Evolutionary conservation across 805 yeast genomes (phyloP).

Genomic region (Henningerozyma blattae): DNA sequence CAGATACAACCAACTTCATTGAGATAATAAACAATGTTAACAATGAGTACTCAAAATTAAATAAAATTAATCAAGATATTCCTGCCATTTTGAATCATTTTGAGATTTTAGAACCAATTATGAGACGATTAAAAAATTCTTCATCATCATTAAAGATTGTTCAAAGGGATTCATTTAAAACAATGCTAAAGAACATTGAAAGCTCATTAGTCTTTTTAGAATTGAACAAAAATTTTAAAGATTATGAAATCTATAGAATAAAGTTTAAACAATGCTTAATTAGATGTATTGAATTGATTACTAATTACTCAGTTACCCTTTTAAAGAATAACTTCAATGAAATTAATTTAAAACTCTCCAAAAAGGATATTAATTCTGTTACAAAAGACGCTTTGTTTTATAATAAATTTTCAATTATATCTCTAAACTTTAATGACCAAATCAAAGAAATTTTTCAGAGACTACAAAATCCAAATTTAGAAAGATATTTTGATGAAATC

Average conservation of each 20-base stretch:
- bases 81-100: conserved; percentile 49
- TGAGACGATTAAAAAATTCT: conserved; percentile 46
- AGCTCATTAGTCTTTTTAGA: conserved; percentile 50
- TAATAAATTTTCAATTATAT: conserved; percentile 44
- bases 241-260: conserved; percentile 52
- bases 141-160: conserved; percentile 57
- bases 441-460: conserved; percentile 28
- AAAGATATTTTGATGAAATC: conserved; percentile 50
- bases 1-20: conserved; percentile 28
- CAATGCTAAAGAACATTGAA: conserved; percentile 48
- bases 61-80: conserved; percentile 44
- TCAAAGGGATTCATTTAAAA: conserved; percentile 40
- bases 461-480: conserved; percentile 21
- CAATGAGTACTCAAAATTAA: conserved; percentile 34
- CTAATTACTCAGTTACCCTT: conserved; percentile 44
- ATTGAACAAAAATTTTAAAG: conserved; percentile 49
- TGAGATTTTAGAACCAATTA: conserved; percentile 59
- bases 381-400: conserved; percentile 54
- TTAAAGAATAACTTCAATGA: conserved; percentile 26
- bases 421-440: conserved; percentile 28
- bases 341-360: conserved; percentile 16
- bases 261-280: conserved; percentile 77
- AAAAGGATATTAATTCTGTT: conserved; percentile 23
- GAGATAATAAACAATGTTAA: conserved; percentile 35
- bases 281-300: conserved; percentile 62